A percentile compares a stretch with the other conserved stretches of the same genome.
These are phyloP conservation scores for Cladosporium sp. DNA, from an alignment of 2,329 filamentous ascomycete genomes.

Conservation along the genomic window DNA sequence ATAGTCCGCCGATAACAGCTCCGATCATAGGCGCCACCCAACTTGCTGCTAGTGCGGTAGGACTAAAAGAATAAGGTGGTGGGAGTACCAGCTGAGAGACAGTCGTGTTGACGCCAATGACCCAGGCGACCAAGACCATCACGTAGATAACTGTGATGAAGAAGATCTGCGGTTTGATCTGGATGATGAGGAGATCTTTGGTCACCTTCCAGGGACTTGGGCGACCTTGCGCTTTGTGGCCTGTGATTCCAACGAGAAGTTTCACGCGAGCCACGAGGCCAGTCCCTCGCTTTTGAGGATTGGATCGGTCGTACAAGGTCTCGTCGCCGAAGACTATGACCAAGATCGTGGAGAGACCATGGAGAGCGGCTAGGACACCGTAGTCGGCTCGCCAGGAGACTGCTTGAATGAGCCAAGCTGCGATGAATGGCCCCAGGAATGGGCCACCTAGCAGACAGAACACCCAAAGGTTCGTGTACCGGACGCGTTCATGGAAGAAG, in stretches of 20 bases:
- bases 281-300: background rate
- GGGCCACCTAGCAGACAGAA: slow-evolving; percentile 32
- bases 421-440: slow-evolving; percentile 26
- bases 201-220: slow-evolving; percentile 31
- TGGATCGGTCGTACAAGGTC: background rate
- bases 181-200: slow-evolving; percentile 22
- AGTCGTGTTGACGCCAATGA: slow-evolving; percentile 34
- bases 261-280: background rate
- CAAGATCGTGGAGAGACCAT: background rate
- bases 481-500: slow-evolving; percentile 42
- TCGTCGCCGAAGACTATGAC: background rate
- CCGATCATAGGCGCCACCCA: slow-evolving; percentile 42
- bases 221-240: background rate
- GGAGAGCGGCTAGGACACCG: slow-evolving; percentile 20
- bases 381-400: slow-evolving; percentile 25
- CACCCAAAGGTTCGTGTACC: slow-evolving; percentile 41
- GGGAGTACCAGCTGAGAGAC: slow-evolving; percentile 32
- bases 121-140: slow-evolving; percentile 34
- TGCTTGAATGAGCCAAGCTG: slow-evolving; percentile 21
- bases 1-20: slow-evolving; percentile 37
- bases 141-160: slow-evolving; percentile 27
- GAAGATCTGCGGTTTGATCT: slow-evolving; percentile 23
- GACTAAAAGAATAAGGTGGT: slow-evolving; percentile 29
- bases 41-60: slow-evolving; percentile 34
- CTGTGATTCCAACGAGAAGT: background rate